Evolutionary conservation across 1,284 basidiomycete species (phyloP), one percentile per base, ranked within the genome.

Genomic region (Ustilago shanxiensis): DNA sequence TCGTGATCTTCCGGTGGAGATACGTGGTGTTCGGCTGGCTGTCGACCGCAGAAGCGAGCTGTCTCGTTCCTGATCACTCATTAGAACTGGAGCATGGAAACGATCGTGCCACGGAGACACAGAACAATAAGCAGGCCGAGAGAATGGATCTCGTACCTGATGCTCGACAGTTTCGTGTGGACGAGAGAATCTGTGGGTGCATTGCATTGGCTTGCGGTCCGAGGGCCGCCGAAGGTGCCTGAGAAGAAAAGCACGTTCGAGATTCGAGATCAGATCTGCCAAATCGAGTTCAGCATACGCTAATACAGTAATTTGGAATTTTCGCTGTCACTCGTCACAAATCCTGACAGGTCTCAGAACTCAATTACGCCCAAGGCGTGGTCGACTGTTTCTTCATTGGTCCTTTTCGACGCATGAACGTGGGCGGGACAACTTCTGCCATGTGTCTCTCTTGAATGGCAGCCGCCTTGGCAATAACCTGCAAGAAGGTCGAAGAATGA

Each of bases 21-120:
- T 13, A 9, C 29, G 8, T 16, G 18, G 13, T 51, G 24, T 31
- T 31, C 26, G 29, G 49, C 49, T 51, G 49, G 49, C 49, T 51
- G 49, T 51, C 49, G 49, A 51, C 35, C n/a, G 49, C 26, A 16
- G 35, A 60, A 41, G 51, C 52, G 60, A 63, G 53, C 44, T 56
- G 60, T 55, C 60, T 47, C 31, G 53, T 50, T 49, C 53, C 60
- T 56, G 53, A 33, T 16, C 20, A 9, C 14, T 5, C 39, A n/a
- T 26, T 14, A 6, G 35, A 37, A 37, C 35, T 22, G 4, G 29
- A 18, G 29, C 31, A 5, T 20, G 4, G 44, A 7, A 45, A 20
- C 5, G 44, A 45, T 20, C n/a, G n/a, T 11, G 4, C 22, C 16
- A 20, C 16, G 35, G 35, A 3, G 13, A 37, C 14, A 3, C 13